Conservation (phyloP, 257 asterid species). For the Solanum gracilifrons region DNA sequence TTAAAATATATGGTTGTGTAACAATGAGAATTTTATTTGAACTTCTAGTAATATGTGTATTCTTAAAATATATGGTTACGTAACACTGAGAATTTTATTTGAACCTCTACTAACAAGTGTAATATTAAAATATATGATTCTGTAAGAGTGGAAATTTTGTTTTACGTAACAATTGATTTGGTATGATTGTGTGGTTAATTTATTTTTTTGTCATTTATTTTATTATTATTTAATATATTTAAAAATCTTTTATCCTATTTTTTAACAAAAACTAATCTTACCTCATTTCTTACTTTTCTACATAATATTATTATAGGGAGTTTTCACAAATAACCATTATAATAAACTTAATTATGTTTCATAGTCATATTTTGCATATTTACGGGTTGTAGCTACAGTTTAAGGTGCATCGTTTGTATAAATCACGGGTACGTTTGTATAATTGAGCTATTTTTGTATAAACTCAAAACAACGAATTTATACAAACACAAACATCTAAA, state of each 20-base stretch:
- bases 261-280: neutral
- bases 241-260: neutral
- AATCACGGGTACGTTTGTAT: accelerated
- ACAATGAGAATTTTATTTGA: neutral
- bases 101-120: too few relatives aligned
- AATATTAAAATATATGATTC: too few relatives aligned
- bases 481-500: too few relatives aligned
- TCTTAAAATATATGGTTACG: too few relatives aligned
- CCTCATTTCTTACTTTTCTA: neutral
- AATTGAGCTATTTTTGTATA: too few relatives aligned
- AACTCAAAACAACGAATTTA: too few relatives aligned
- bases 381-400: too few relatives aligned
- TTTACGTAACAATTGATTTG: neutral
- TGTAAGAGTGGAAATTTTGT: neutral
- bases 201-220: neutral
- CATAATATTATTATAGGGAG: neutral
- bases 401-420: too few relatives aligned
- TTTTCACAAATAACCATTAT: too few relatives aligned
- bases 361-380: too few relatives aligned
- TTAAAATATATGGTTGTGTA: neutral
- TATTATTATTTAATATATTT: neutral
- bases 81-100: neutral
- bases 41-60: too few relatives aligned
- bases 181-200: neutral
- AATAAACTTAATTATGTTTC: too few relatives aligned